Evolutionary conservation across 2,329 filamentous ascomycete genomes (phyloP).

Genomic region (Aphanocladium album): DNA sequence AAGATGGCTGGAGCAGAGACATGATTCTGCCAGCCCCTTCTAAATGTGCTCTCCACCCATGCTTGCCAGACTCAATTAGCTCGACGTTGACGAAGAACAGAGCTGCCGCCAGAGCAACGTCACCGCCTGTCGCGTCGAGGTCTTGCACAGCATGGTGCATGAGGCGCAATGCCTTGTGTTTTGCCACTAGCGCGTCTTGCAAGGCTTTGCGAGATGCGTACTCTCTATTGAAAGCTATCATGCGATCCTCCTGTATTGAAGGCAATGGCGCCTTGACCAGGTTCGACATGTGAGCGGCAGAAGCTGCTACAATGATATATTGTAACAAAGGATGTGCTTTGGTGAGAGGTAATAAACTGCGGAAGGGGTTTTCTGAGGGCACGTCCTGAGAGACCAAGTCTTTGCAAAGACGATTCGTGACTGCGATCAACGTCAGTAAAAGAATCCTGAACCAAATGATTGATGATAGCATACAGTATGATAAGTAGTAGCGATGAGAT

Average conservation of each 20-base stretch:
- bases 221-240: slow-evolving; percentile 13
- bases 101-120: slow-evolving; percentile 40
- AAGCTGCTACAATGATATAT: slow-evolving; percentile 44
- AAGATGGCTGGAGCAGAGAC: slow-evolving; percentile 31
- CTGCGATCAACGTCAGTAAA: slow-evolving; percentile 22
- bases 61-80: slow-evolving; percentile 44
- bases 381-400: slow-evolving; percentile 46
- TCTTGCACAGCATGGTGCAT: slow-evolving; percentile 36
- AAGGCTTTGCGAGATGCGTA: slow-evolving; percentile 27
- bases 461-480: slow-evolving; percentile 31
- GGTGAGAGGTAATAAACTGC: slow-evolving; percentile 38
- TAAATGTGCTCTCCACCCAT: slow-evolving; percentile 43
- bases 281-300: slow-evolving; percentile 44
- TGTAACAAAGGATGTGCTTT: slow-evolving; percentile 37
- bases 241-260: slow-evolving; percentile 13
- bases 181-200: slow-evolving; percentile 41
- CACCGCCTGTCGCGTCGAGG: slow-evolving; percentile 31
- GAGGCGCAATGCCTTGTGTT: slow-evolving; percentile 39
- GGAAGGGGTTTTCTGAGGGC: slow-evolving; percentile 41
- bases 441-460: background rate
- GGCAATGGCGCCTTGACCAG: slow-evolving; percentile 30
- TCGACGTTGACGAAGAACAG: slow-evolving; percentile 48
- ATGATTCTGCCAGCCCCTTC: slow-evolving; percentile 42
- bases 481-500: slow-evolving; percentile 37
- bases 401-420: slow-evolving; percentile 45